Evolutionary conservation across 2,329 filamentous ascomycete species (phyloP).

Genomic region (Scorias spongiosa): DNA sequence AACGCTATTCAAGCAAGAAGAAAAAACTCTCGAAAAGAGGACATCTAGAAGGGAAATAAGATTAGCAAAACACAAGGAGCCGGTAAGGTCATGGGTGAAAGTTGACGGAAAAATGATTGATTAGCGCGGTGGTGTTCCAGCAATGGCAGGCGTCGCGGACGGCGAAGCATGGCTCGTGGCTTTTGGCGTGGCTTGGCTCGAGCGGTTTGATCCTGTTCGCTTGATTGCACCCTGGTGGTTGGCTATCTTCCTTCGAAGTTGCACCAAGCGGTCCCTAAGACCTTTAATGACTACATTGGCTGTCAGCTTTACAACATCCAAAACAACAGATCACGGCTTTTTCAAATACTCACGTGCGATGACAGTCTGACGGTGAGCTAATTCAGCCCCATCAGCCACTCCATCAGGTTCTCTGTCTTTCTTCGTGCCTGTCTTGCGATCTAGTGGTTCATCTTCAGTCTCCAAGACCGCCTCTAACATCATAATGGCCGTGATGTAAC

Average conservation of each 20-base stretch:
- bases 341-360: slow-evolving; percentile 52
- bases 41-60: no score
- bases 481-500: slow-evolving; percentile 81
- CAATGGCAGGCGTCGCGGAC: slow-evolving; percentile 4
- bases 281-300: slow-evolving; percentile 29
- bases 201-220: slow-evolving; percentile 9
- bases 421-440: slow-evolving; percentile 29
- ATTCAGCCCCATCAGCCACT: slow-evolving; percentile 40
- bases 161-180: slow-evolving; percentile 6
- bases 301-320: slow-evolving; percentile 10
- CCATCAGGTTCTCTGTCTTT: slow-evolving; percentile 33
- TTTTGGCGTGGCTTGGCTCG: slow-evolving; percentile 6
- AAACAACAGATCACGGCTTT: not conserved
- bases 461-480: slow-evolving; percentile 94
- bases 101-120: not conserved
- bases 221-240: slow-evolving; percentile 19
- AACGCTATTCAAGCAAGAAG: not conserved
- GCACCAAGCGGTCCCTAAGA: slow-evolving; percentile 26
- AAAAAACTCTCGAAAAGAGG: no score
- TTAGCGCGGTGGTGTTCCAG: slow-evolving; percentile 7
- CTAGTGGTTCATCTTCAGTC: slow-evolving; percentile 47
- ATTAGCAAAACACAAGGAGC: no score
- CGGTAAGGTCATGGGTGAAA: not conserved
- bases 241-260: slow-evolving; percentile 31
- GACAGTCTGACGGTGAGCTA: slow-evolving; percentile 58